Evolutionary conservation across 192 early-diverging fungal species (phyloP).

Genomic region (Allomyces macrogynus): DNA sequence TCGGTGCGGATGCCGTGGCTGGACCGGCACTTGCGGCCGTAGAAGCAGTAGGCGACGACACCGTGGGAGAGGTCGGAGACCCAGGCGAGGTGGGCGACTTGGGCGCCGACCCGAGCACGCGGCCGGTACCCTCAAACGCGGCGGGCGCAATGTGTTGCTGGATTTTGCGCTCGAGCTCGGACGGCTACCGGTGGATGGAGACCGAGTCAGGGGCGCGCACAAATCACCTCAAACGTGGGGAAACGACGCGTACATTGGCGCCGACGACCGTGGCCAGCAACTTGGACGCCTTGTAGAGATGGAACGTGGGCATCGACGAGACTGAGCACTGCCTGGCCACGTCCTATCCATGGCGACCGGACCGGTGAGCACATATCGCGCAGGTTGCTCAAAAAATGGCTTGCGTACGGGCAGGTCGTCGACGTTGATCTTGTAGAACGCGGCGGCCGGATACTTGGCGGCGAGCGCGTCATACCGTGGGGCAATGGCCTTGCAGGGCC

Average conservation of each 20-base stretch:
- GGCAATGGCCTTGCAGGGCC: conserved; percentile 1
- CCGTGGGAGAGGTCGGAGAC: too few species aligned
- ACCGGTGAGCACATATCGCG: too few species aligned
- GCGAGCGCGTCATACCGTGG: background rate
- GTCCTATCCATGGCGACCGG: background rate
- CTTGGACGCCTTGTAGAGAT: background rate
- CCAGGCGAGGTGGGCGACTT: too few species aligned
- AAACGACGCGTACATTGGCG: background rate
- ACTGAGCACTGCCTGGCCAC: background rate
- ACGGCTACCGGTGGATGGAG: background rate
- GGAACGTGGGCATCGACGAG: background rate
- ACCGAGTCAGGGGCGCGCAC: background rate
- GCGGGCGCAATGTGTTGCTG: background rate
- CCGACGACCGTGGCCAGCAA: background rate
- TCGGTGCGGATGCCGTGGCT: too few species aligned
- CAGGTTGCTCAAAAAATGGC: too few species aligned
- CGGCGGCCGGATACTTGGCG: background rate
- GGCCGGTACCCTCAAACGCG: background rate
- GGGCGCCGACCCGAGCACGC: background rate
- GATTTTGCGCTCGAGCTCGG: background rate
- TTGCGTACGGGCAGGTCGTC: background rate
- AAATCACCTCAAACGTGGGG: background rate
- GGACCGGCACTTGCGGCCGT: too few species aligned
- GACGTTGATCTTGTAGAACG: background rate
- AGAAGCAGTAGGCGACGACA: too few species aligned